Evolutionary conservation across 805 yeast species (phyloP), one percentile per base, ranked within the genome.

Genomic region (Pichia kluyveri): DNA sequence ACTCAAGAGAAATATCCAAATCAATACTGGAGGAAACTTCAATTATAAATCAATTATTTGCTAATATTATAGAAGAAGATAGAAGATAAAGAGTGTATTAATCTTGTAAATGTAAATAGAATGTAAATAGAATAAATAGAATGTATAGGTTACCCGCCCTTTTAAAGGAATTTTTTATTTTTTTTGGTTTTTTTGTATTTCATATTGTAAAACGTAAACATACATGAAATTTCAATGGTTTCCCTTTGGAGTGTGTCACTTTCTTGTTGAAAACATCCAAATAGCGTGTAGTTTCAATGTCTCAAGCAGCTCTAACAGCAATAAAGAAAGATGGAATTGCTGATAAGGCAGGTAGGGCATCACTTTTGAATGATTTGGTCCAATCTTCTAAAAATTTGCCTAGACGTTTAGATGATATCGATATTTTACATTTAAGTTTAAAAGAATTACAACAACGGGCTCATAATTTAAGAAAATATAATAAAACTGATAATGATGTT

Each of bases 311-410:
- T 14, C 18, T 34, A 15, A 15, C n/a, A 12, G 17, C 9, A 8
- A 15, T 3, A 7, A 12, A 12, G 9, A 34, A 34, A 8, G 37
- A 34, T 3, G 37, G 17, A 14, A 34, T 15, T 5, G 28, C 32
- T 7, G 42, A 41, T 23, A 48, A 48, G 23, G 26, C 26, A 10
- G 39, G 27, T 30, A 23, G 17, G 12, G 11, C 45, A 14, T 36
- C 50, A 5, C 32, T 46, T n/a, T 69, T 89, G 54, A 79, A 79
- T 51, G 96, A 88, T 59, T 72, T 89, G 46, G 63, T 88, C 45
- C 95, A 86, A 60, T 75, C 90, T 1, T 82, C 95, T 0, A 74
- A 77, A 51, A 83, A 84, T 57, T 70, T 90, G 50, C 96, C 96
- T 7, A 67, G 73, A 9, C 60, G 72, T 54, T 70, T 70, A 46